Evolutionary conservation across 305 asterid genomes (phyloP).

Genomic region (Andrographis paniculata): DNA sequence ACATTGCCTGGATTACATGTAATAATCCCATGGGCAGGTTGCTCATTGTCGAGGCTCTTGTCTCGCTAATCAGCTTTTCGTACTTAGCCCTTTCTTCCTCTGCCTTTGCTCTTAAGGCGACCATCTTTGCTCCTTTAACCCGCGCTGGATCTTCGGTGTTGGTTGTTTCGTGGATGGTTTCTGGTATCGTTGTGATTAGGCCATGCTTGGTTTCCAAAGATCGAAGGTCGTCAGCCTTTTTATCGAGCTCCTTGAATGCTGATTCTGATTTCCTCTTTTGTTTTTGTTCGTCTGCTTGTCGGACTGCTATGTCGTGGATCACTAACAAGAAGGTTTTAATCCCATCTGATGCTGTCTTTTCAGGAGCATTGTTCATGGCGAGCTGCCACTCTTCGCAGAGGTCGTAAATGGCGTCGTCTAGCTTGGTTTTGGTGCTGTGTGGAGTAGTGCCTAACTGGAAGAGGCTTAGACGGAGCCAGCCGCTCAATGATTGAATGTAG

Average conservation of each 20-base stretch:
- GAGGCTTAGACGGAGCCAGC: conserved; percentile 97
- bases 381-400: conserved; percentile 95
- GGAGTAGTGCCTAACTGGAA: conserved; percentile 70
- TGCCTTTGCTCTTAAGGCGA: conserved; percentile 45
- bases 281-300: conserved; percentile 81
- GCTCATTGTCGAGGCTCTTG: conserved; percentile 82
- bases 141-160: conserved; percentile 63
- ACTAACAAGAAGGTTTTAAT: conserved; percentile 65
- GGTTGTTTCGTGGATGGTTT: conserved; percentile 26
- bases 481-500: conserved; percentile 72
- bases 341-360: conserved; percentile 93
- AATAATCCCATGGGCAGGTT: conserved; percentile 91
- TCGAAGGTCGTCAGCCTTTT: conserved; percentile 63
- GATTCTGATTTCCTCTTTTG: conserved; percentile 69
- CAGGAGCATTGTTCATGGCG: conserved; percentile 76
- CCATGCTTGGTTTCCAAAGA: conserved; percentile 64
- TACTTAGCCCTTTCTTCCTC: conserved; percentile 90
- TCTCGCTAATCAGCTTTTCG: conserved; percentile 60
- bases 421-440: conserved; percentile 37
- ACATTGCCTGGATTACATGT: conserved; percentile 89
- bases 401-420: conserved; percentile 65
- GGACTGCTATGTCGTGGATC: conserved; percentile 74
- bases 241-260: conserved; percentile 77
- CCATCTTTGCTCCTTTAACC: conserved; percentile 69
- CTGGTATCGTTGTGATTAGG: conserved; percentile 37